Conservation (phyloP, 2,329 filamentous ascomycete species). For the Xylariaceae sp. region DNA sequence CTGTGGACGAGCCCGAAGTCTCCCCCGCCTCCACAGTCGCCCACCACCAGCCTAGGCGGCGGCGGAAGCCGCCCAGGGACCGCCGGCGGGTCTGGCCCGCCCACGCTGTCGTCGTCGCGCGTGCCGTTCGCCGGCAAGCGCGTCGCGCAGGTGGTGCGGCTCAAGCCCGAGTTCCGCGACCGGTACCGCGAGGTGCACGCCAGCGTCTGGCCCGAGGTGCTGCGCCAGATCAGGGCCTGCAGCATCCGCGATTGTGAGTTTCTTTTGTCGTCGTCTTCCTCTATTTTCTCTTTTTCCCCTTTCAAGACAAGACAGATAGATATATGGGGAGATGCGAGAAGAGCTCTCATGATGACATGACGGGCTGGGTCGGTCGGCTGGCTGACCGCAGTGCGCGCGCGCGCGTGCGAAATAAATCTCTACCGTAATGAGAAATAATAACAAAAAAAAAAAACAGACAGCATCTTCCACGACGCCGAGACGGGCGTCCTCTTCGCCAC, state of each 20-base stretch:
- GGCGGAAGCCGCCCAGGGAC: slow-evolving; percentile 2
- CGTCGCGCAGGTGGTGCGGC: slow-evolving; percentile 64
- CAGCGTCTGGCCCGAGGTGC: slow-evolving; percentile 69
- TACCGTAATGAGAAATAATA: too few relatives aligned
- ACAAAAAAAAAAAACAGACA: too few relatives aligned
- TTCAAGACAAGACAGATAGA: neutral
- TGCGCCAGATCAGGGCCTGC: slow-evolving; percentile 67
- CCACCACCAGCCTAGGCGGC: slow-evolving; percentile 1
- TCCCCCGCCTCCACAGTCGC: slow-evolving; percentile 4
- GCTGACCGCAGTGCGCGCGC: too few relatives aligned
- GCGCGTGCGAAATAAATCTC: too few relatives aligned
- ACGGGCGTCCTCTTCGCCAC: slow-evolving; percentile 61
- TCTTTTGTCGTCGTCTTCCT: neutral
- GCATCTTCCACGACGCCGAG: slow-evolving; percentile 61
- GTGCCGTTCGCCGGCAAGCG: slow-evolving; percentile 41
- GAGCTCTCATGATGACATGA: neutral
- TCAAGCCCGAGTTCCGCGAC: slow-evolving; percentile 58
- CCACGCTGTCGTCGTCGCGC: slow-evolving; percentile 12
- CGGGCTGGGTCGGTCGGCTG: too few relatives aligned
- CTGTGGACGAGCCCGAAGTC: slow-evolving; percentile 4
- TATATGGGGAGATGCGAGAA: neutral
- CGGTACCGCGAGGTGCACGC: slow-evolving; percentile 70
- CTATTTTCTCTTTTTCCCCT: neutral
- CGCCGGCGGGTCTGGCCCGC: slow-evolving; percentile 4
- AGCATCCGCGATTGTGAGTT: slow-evolving; percentile 64